Evolutionary conservation across 768 basidiomycete genomes (phyloP).

Genomic region (Amanita jacksonii): DNA sequence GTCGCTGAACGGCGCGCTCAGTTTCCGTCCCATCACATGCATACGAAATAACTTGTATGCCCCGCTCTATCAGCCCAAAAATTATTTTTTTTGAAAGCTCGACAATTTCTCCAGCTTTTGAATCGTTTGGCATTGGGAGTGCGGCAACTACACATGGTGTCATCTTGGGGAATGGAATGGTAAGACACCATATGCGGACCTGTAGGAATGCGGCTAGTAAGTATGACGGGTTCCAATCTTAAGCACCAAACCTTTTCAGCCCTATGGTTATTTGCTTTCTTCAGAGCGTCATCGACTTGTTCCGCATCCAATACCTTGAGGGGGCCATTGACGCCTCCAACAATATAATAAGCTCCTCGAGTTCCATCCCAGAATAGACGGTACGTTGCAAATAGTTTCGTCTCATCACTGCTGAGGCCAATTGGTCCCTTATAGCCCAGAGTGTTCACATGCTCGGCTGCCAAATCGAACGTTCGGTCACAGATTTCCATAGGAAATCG

Average conservation of each 20-base stretch:
- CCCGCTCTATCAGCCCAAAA: slow-evolving; percentile 15
- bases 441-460: slow-evolving; percentile 9
- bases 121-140: slow-evolving; percentile 16
- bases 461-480: slow-evolving; percentile 13
- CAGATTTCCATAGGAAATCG: slow-evolving; percentile 16
- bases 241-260: neutral
- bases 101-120: slow-evolving; percentile 14
- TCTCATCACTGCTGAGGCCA: slow-evolving; percentile 25
- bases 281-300: too few relatives aligned
- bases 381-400: slow-evolving; percentile 20
- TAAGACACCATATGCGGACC: slow-evolving; percentile 24
- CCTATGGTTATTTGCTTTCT: too few relatives aligned
- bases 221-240: neutral
- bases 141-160: slow-evolving; percentile 27
- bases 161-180: slow-evolving; percentile 22
- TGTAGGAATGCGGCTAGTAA: slow-evolving; percentile 11
- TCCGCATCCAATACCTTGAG: too few relatives aligned
- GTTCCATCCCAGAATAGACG: slow-evolving; percentile 17
- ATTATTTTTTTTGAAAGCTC: slow-evolving; percentile 11
- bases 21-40: slow-evolving; percentile 25
- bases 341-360: slow-evolving; percentile 14
- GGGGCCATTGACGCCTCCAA: slow-evolving; percentile 15
- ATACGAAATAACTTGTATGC: slow-evolving; percentile 21
- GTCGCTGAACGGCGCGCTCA: slow-evolving; percentile 19
- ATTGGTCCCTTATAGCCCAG: slow-evolving; percentile 17